A percentile compares a stretch with the other conserved stretches of the same genome.
These are phyloP conservation scores for Phaeosphaeria sp. DNA, from an alignment of 2,329 filamentous ascomycete genomes.

Conservation along the genomic window DNA sequence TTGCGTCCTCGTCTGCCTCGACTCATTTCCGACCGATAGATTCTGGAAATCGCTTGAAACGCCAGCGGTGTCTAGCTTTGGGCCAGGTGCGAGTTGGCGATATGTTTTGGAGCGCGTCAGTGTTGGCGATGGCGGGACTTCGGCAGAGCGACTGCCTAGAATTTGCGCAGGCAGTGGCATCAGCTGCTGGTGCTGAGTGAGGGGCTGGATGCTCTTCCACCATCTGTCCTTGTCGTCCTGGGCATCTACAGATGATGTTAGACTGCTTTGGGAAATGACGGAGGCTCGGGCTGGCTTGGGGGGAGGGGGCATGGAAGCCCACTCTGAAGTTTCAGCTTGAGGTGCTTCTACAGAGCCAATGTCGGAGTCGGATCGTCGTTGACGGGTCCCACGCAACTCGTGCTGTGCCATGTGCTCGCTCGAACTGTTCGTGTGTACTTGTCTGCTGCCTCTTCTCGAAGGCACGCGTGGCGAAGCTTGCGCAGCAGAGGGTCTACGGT, in stretches of 20 bases:
- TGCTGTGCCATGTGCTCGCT: slow-evolving; percentile 21
- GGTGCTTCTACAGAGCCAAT: background rate
- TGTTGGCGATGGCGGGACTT: background rate
- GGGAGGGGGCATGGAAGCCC: slow-evolving; percentile 18
- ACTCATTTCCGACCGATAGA: background rate
- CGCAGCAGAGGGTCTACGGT: slow-evolving; percentile 11
- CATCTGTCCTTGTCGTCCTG: slow-evolving; percentile 23
- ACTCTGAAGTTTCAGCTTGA: slow-evolving; percentile 16
- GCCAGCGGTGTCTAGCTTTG: background rate
- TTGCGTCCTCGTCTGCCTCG: background rate
- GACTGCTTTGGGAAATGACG: slow-evolving; percentile 20
- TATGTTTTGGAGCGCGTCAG: background rate
- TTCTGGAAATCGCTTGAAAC: background rate
- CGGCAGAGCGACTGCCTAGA: background rate
- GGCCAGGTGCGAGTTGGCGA: slow-evolving; percentile 1
- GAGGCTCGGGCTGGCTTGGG: slow-evolving; percentile 12
- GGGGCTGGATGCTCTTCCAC: slow-evolving; percentile 29
- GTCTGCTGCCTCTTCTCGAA: slow-evolving; percentile 22
- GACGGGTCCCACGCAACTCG: slow-evolving; percentile 11
- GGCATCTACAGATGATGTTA: slow-evolving; percentile 28
- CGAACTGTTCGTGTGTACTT: slow-evolving; percentile 17
- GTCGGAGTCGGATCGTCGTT: slow-evolving; percentile 15
- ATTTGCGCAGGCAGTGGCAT: background rate
- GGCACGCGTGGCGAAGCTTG: slow-evolving; percentile 18
- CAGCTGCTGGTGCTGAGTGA: slow-evolving; percentile 4